Evolutionary conservation across 1,284 basidiomycete genomes (phyloP).

Genomic region (Pseudozyma thailandica): DNA sequence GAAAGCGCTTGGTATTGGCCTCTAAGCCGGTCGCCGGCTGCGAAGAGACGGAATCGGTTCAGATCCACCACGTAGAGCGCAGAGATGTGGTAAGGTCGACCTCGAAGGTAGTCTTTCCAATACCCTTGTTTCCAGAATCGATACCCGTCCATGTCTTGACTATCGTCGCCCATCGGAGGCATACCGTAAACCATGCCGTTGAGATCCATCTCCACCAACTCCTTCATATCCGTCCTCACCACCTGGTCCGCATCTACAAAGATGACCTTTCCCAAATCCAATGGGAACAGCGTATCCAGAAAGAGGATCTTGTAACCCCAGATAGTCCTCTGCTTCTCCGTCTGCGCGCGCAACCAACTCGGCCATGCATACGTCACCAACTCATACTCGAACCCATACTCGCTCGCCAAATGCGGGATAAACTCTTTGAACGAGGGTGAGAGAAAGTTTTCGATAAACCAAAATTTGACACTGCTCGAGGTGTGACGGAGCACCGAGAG

Average conservation of each 20-base stretch:
- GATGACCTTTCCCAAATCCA: conserved; percentile 97
- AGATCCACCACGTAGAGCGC: conserved; percentile 96
- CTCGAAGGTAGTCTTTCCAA: conserved; percentile 60
- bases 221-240: conserved; percentile 91
- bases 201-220: conserved; percentile 88
- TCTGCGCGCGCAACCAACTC: conserved; percentile 93
- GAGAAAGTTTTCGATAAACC: conserved; percentile 99
- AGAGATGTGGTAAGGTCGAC: conserved; percentile 61
- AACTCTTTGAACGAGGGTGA: conserved; percentile 97
- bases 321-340: conserved; percentile 96
- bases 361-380: conserved; percentile 99
- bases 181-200: conserved; percentile 77
- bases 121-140: conserved; percentile 92
- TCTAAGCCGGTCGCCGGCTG: conserved; percentile 83
- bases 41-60: conserved; percentile 84
- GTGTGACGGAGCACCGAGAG: conserved; percentile 94
- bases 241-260: conserved; percentile 92
- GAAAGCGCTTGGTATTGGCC: conserved; percentile 92
- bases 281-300: conserved; percentile 96
- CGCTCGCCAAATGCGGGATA: conserved; percentile 87
- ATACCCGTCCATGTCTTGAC: conserved; percentile 91
- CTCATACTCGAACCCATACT: conserved; percentile 94
- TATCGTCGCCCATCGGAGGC: conserved; percentile 96
- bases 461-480: conserved; percentile 92
- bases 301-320: conserved; percentile 99